Conservation (phyloP, 208 protist genomes). For the Giardia muris region DNA sequence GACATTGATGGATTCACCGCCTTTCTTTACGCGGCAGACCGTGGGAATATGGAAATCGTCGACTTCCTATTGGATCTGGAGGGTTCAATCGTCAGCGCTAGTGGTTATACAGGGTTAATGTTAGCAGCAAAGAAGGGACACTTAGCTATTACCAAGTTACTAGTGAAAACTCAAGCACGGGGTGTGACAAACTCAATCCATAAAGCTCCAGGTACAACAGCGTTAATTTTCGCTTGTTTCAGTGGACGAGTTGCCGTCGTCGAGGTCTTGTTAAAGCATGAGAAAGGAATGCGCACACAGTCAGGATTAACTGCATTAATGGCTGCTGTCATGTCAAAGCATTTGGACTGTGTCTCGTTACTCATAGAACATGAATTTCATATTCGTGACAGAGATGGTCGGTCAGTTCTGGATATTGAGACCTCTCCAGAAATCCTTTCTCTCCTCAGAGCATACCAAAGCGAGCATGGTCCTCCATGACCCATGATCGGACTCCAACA, state of each 20-base stretch:
- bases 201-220: not conserved
- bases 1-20: not conserved
- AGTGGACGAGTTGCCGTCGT: not conserved
- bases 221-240: not conserved
- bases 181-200: not conserved
- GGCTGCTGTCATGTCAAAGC: not conserved
- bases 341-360: not conserved
- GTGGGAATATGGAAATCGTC: not conserved
- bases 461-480: too few relatives aligned
- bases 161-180: not conserved
- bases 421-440: not conserved
- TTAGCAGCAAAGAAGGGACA: not conserved
- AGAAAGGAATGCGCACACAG: not conserved
- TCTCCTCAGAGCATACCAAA: too few relatives aligned
- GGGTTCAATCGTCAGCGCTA: not conserved
- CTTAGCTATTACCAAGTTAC: not conserved
- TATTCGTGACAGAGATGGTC: not conserved
- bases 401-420: not conserved
- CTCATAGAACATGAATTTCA: not conserved
- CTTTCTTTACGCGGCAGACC: not conserved
- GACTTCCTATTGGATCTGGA: not conserved
- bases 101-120: not conserved
- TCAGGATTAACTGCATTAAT: not conserved
- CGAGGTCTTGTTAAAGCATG: not conserved
- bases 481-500: too few relatives aligned